A percentile compares a stretch with the other conserved stretches of the same genome.
Evolutionary conservation across 768 basidiomycete species (phyloP).

Genomic region (Lactarius akahatsu): DNA sequence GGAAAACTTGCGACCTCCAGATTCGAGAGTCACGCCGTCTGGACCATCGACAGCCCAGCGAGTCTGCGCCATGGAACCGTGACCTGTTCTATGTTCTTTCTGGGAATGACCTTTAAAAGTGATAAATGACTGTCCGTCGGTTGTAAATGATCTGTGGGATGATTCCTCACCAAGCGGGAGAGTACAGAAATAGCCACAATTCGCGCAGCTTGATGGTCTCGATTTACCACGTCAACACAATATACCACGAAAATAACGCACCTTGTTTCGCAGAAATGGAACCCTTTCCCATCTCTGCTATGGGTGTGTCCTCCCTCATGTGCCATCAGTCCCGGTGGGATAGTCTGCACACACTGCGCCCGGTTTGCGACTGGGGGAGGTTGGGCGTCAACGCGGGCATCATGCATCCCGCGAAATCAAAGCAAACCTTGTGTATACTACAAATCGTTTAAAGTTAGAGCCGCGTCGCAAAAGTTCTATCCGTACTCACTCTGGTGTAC

Average conservation of each 20-base stretch:
- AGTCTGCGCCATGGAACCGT: conserved; percentile 61
- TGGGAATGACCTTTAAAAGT: conserved; percentile 52
- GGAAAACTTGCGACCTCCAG: conserved; percentile 56
- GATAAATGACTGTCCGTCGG: background rate
- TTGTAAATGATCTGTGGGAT: background rate
- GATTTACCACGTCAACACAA: background rate
- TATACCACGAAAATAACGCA: conserved; percentile 29
- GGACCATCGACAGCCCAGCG: conserved; percentile 57
- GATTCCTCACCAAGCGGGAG: conserved; percentile 48
- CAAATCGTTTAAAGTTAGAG: background rate
- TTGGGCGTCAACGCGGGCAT: background rate
- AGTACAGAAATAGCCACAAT: conserved; percentile 60
- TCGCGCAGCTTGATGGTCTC: conserved; percentile 43
- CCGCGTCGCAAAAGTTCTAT: background rate
- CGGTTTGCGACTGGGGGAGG: conserved; percentile 46
- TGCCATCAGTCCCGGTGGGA: conserved; percentile 43
- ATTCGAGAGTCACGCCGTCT: conserved; percentile 49
- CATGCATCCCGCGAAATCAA: background rate
- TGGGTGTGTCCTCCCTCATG: conserved; percentile 54
- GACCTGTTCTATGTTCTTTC: conserved; percentile 59
- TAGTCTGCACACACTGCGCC: conserved; percentile 47
- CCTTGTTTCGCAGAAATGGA: conserved; percentile 57
- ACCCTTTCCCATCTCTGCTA: conserved; percentile 42
- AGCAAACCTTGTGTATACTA: conserved; percentile 55
- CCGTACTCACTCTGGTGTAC: conserved; percentile 54